A percentile compares a stretch with the other conserved stretches of the same genome.
These are phyloP conservation scores for Erysiphe neolycopersici DNA, from an alignment of 2,329 filamentous ascomycete genomes.

Conservation along the genomic window DNA sequence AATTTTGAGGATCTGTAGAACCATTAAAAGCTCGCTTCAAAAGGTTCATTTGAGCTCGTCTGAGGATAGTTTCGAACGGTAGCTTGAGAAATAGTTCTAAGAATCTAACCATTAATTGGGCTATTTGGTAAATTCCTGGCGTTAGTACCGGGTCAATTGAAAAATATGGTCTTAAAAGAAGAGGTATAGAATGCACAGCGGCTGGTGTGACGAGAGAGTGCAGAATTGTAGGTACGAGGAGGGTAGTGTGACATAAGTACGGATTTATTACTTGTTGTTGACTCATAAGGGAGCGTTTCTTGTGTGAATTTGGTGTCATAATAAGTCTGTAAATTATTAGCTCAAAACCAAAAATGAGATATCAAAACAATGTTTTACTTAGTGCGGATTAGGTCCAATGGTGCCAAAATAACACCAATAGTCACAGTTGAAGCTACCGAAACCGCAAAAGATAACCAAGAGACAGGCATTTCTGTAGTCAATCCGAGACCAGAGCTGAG, in stretches of 20 bases:
- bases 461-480: constrained; percentile 42
- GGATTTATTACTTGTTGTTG: constrained; percentile 57
- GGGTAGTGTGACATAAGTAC: constrained; percentile 39
- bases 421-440: constrained; percentile 35
- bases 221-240: constrained; percentile 63
- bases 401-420: constrained; percentile 58
- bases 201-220: constrained; percentile 66
- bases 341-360: constrained; percentile 6
- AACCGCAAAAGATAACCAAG: constrained; percentile 55
- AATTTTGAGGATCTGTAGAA: constrained; percentile 6
- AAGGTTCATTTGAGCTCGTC: constrained; percentile 61
- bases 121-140: constrained; percentile 56
- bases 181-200: constrained; percentile 55
- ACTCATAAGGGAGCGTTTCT: constrained; percentile 46
- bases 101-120: constrained; percentile 56
- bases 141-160: constrained; percentile 59
- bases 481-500: constrained; percentile 19
- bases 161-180: constrained; percentile 65
- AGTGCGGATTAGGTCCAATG: constrained; percentile 74
- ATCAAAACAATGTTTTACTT: constrained; percentile 14
- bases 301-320: constrained; percentile 50
- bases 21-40: constrained; percentile 14
- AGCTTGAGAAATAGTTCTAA: constrained; percentile 66
- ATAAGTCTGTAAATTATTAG: constrained; percentile 33
- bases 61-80: constrained; percentile 73